Conservation (phyloP, 345 rosid genomes). For the Syzygium aromaticum region DNA sequence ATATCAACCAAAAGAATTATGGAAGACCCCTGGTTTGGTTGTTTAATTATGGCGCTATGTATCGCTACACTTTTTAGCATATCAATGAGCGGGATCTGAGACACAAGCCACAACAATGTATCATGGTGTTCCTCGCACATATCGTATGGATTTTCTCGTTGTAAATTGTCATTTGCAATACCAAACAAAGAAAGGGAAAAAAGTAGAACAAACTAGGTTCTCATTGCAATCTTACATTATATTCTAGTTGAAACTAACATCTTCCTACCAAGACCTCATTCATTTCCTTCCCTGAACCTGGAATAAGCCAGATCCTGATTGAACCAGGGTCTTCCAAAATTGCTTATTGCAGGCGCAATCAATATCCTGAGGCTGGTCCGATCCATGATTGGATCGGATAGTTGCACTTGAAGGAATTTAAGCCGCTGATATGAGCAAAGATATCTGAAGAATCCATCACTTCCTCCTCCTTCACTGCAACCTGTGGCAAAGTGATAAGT, state of each 20-base stretch:
- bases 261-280: background rate
- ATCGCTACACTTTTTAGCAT: background rate
- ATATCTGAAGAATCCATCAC: constrained; percentile 73
- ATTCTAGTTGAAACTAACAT: background rate
- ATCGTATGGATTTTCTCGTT: background rate
- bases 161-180: background rate
- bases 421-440: constrained; percentile 77
- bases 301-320: background rate
- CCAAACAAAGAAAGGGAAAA: background rate
- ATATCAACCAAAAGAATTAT: background rate
- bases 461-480: constrained; percentile 45
- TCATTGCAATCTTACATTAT: background rate
- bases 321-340: background rate
- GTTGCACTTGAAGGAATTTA: constrained; percentile 64
- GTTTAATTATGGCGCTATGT: background rate
- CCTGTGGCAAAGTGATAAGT: constrained; percentile 21
- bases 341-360: background rate
- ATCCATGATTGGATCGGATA: constrained; percentile 84
- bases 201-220: background rate
- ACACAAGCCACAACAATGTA: background rate
- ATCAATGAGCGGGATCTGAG: background rate
- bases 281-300: background rate
- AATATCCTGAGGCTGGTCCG: constrained; percentile 12
- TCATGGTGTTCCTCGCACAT: background rate
- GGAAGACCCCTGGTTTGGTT: background rate